phyloP scores from a whole-genome alignment of 495 filamentous ascomycete genomes.

The Aspergillus sparsus region DNA sequence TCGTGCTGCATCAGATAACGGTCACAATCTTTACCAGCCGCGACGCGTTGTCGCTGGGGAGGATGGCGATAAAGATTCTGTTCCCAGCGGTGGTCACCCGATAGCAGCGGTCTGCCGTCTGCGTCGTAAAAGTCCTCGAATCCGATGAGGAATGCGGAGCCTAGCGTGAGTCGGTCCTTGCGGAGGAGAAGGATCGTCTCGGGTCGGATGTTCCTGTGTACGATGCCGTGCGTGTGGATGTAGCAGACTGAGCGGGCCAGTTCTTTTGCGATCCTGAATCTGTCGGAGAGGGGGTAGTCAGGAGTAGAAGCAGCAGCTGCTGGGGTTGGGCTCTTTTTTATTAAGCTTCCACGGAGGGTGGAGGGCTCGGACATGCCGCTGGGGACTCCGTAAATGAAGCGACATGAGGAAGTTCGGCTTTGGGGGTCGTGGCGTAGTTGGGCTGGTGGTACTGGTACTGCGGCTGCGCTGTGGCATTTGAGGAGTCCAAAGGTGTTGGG shows the following conservation, averaged over 20 bases:
- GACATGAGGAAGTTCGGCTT: neutral
- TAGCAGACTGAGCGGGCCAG: conserved; percentile 26
- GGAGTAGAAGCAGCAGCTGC: neutral
- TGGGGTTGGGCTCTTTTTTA: neutral
- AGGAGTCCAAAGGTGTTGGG: conserved; percentile 3
- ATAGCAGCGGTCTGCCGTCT: conserved; percentile 37
- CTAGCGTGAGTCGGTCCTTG: conserved; percentile 21
- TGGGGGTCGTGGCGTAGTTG: no score
- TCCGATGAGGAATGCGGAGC: conserved; percentile 46
- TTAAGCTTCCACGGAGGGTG: neutral
- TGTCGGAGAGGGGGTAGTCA: neutral
- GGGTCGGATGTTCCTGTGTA: conserved; percentile 61
- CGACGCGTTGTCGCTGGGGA: neutral
- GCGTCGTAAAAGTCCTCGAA: conserved; percentile 51
- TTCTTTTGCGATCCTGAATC: conserved; percentile 3
- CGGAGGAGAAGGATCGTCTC: conserved; percentile 52
- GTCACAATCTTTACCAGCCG: conserved; percentile 45
- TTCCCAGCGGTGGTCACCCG: conserved; percentile 45
- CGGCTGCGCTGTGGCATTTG: neutral
- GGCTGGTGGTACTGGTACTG: neutral
- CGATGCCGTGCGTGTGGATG: conserved; percentile 52
- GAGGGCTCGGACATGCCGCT: conserved; percentile 2
- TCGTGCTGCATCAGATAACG: conserved; percentile 62
- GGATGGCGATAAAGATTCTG: conserved; percentile 61
- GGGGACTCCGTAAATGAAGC: neutral